Evolutionary conservation across 1,284 basidiomycete genomes (phyloP).

Genomic region (Irpex sp.): DNA sequence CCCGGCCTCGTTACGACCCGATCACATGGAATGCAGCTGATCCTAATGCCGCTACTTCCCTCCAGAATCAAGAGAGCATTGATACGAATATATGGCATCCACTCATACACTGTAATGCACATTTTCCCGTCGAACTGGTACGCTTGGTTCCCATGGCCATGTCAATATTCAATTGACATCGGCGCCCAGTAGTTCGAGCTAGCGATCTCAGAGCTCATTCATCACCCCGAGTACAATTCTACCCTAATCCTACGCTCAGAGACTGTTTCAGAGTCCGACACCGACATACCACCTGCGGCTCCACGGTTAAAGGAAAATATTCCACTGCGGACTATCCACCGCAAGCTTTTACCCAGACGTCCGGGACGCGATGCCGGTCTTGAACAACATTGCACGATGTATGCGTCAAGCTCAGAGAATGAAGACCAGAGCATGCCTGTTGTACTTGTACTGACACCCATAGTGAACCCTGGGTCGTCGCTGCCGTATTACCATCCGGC

Average conservation of each 20-base stretch:
- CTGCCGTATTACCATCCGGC: constrained; percentile 82
- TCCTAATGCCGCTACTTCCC: neutral
- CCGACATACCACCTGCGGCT: constrained; percentile 30
- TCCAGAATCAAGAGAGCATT: neutral
- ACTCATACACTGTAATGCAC: constrained; percentile 37
- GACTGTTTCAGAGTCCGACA: constrained; percentile 41
- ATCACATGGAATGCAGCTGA: constrained; percentile 2
- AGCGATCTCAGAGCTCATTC: constrained; percentile 61
- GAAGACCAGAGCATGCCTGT: constrained; percentile 25
- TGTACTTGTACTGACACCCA: constrained; percentile 62
- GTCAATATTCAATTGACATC: neutral
- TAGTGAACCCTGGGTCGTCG: constrained; percentile 37
- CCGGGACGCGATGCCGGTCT: constrained; percentile 64
- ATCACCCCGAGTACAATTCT: constrained; percentile 83
- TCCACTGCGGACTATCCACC: constrained; percentile 46
- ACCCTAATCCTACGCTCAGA: constrained; percentile 80
- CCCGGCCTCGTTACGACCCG: constrained; percentile 5
- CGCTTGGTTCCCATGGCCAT: constrained; percentile 5
- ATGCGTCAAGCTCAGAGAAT: constrained; percentile 25
- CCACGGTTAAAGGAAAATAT: constrained; percentile 40
- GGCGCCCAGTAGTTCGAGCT: constrained; percentile 50
- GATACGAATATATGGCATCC: constrained; percentile 29
- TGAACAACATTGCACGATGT: constrained; percentile 76
- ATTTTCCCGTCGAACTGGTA: constrained; percentile 43
- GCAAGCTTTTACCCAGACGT: constrained; percentile 68